Base-by-base conservation (phyloP, 2,329 filamentous ascomycete genomes). In the Chaetomium olivaceum region DNA sequence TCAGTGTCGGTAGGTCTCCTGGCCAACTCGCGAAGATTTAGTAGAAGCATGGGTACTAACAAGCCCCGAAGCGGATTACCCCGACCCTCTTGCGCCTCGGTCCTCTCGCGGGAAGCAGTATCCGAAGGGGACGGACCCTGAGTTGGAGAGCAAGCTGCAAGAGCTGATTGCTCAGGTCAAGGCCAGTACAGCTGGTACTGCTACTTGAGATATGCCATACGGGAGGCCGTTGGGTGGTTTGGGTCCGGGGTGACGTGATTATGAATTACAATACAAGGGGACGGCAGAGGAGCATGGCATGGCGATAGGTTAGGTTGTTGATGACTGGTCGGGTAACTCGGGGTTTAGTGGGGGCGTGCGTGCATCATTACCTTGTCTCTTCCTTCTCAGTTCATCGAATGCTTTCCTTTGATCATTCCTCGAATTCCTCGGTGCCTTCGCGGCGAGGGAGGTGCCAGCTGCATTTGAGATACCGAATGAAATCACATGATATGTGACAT, bases 51-150 rank as follows among this genome's bases (percentile, higher is more conserved):
- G 39, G 16, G 7, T 43, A 43, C 21, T 27, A 23, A 55, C 4
- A 23, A 48, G n/a, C n/a, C 29, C 12, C 31, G 4, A 48, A 76
- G 76, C 73, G 61, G 77, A 80, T 46, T 83, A 81, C 60, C 77
- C 78, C 8, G 82, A 86, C 65, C 83, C 83, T 36, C 74, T 86
- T 63, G 69, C 77, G 16, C 77, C 79, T 27, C 76, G 79, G 48
- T 56, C 63, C 23, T 63, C 66, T 11, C 56, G 67, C 58, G 65
- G 59, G 50, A 67, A 62, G 62, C 66, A 66, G 50, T 74, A 73
- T 52, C 67, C 68, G 39, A 59, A 63, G 21, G 64, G 66, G 1
- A 72, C 64, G 68, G 78, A 59, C 69, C 75, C 64, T 69, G 76
- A 67, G 76, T 77, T 61, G 64, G 82, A 84, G 71, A 71, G 74